Percentiles rank a stretch among this genome's conserved stretches.
Conservation (phyloP, 2,329 filamentous ascomycete genomes). For the Botrytis cinerea region DNA sequence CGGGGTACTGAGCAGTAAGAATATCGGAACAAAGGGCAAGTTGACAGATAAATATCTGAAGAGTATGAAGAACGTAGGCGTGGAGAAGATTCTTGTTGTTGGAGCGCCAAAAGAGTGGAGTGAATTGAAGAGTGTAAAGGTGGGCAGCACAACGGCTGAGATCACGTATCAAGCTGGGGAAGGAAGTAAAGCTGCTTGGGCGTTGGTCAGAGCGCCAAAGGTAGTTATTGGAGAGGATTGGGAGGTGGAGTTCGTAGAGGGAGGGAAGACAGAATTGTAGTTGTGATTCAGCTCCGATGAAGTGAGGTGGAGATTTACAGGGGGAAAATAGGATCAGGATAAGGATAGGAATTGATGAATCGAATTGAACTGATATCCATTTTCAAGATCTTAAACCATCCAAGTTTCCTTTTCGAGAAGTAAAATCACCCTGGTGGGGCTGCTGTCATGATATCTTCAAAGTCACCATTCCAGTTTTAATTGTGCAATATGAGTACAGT, state of each 20-base stretch:
- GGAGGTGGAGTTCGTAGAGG: constrained; percentile 45
- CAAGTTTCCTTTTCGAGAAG: not conserved
- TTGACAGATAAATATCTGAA: constrained; percentile 75
- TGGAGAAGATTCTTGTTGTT: constrained; percentile 84
- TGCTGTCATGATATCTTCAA: not conserved
- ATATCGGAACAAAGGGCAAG: constrained; percentile 59
- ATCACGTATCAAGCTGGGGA: constrained; percentile 59
- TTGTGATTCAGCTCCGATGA: not conserved
- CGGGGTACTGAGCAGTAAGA: constrained; percentile 66
- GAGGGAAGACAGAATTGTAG: constrained; percentile 11
- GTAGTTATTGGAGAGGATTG: constrained; percentile 64
- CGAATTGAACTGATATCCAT: not conserved
- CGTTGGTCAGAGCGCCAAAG: constrained; percentile 62
- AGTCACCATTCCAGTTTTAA: not conserved
- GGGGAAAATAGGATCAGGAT: not conserved
- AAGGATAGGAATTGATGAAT: not conserved
- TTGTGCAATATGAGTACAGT: not conserved
- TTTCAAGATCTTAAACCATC: not conserved
- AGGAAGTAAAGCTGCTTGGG: constrained; percentile 60
- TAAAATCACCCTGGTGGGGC: not conserved
- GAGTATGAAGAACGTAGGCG: constrained; percentile 72
- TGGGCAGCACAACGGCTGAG: constrained; percentile 57
- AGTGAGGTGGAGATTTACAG: not conserved
- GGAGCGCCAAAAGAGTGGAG: constrained; percentile 76
- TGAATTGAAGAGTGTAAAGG: constrained; percentile 59